These are phyloP conservation scores for Lactuca sativa DNA, from an alignment of 129 eudicot genomes.

Conservation along the genomic window DNA sequence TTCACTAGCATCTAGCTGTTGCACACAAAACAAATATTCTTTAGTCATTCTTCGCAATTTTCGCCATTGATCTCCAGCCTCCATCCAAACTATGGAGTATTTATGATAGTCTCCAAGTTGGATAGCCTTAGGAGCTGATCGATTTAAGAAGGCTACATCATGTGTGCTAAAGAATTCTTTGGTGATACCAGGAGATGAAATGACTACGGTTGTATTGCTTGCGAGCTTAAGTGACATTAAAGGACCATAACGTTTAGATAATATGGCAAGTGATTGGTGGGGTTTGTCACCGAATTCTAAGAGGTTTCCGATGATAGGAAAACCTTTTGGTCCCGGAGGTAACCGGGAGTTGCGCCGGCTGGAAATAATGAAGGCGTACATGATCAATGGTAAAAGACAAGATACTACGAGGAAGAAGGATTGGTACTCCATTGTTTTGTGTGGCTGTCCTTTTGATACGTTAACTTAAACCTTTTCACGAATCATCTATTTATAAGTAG, in stretches of 20 bases:
- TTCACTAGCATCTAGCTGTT: too few relatives aligned
- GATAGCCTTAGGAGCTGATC: slow-evolving; percentile 28
- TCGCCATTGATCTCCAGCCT: slow-evolving; percentile 39
- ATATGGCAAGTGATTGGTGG: too few relatives aligned
- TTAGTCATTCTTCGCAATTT: slow-evolving; percentile 35
- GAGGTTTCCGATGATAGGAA: slow-evolving; percentile 19
- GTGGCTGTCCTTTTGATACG: not conserved
- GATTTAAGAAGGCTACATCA: slow-evolving; percentile 22
- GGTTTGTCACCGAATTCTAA: too few relatives aligned
- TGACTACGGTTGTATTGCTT: slow-evolving; percentile 37
- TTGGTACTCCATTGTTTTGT: slow-evolving; percentile 8
- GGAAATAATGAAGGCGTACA: not conserved
- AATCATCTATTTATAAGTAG: too few relatives aligned
- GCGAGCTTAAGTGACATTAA: too few relatives aligned
- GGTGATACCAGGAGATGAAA: slow-evolving; percentile 48
- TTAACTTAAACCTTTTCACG: too few relatives aligned
- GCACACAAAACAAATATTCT: slow-evolving; percentile 14
- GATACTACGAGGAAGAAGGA: slow-evolving; percentile 1
- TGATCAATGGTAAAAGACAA: not conserved
- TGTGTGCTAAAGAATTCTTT: slow-evolving; percentile 36
- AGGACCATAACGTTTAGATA: too few relatives aligned
- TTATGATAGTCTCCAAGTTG: slow-evolving; percentile 19
- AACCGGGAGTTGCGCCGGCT: slow-evolving; percentile 31
- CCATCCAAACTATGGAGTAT: slow-evolving; percentile 43
- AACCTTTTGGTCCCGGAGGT: slow-evolving; percentile 57